Evolutionary conservation across 2,329 filamentous ascomycete species (phyloP).

Genomic region (Trichoderma citrinoviride): DNA sequence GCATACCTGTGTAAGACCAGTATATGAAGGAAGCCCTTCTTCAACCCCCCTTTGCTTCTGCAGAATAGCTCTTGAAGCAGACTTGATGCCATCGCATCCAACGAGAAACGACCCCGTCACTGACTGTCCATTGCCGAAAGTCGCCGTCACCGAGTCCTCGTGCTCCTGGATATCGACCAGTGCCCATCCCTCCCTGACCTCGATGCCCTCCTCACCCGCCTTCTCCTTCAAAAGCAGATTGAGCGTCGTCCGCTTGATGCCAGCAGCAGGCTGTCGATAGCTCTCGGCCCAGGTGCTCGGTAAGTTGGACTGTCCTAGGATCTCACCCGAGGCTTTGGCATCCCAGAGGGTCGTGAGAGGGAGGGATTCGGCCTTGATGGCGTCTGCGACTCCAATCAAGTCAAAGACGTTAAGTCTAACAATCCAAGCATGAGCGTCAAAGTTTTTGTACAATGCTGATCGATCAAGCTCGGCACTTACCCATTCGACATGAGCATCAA

Average conservation of each 20-base stretch:
- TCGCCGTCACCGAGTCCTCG: conserved; percentile 26
- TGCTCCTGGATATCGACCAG: conserved; percentile 26
- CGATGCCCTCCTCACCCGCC: conserved; percentile 24
- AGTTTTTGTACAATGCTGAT: neutral
- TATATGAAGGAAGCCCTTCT: conserved; percentile 25
- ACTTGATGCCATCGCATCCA: conserved; percentile 30
- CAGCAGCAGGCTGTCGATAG: conserved; percentile 27
- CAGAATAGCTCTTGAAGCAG: conserved; percentile 23
- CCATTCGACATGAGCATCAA: conserved; percentile 31
- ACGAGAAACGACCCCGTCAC: conserved; percentile 28
- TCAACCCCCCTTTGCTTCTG: conserved; percentile 22
- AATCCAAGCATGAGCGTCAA: neutral
- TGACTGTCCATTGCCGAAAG: conserved; percentile 24
- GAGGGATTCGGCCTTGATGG: conserved; percentile 20
- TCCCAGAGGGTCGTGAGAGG: conserved; percentile 26
- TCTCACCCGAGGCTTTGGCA: conserved; percentile 23
- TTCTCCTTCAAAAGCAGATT: conserved; percentile 24
- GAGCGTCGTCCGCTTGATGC: conserved; percentile 26
- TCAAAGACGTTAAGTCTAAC: conserved; percentile 27
- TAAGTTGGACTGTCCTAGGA: conserved; percentile 26
- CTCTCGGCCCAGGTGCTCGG: conserved; percentile 23
- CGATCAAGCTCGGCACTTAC: conserved; percentile 1
- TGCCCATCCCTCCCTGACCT: conserved; percentile 29
- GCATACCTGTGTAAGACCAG: conserved; percentile 26
- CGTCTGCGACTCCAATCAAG: conserved; percentile 25